These are phyloP conservation scores for Raffaelea albimanens DNA, from an alignment of 2,329 filamentous ascomycete species.

Conservation along the genomic window DNA sequence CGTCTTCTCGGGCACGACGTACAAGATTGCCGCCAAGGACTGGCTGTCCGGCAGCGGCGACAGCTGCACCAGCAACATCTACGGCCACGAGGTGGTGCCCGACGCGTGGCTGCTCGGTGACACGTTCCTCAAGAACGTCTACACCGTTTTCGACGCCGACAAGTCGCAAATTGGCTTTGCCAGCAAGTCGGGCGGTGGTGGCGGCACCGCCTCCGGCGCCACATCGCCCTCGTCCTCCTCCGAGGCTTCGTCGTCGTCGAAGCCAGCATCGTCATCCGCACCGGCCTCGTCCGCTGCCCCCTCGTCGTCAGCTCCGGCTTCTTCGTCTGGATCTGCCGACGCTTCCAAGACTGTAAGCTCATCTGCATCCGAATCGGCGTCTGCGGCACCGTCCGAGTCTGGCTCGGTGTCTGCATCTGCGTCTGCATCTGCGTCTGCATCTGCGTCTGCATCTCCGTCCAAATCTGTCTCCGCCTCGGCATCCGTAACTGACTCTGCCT, in stretches of 20 bases:
- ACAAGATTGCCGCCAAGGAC: slow-evolving; percentile 58
- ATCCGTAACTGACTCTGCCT: background rate
- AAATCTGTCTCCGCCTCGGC: too few relatives aligned
- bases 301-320: background rate
- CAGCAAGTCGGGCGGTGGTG: background rate
- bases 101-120: slow-evolving; percentile 74
- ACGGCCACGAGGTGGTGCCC: slow-evolving; percentile 58
- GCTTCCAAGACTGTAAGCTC: background rate
- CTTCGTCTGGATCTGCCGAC: background rate
- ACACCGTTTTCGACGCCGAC: slow-evolving; percentile 74
- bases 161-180: slow-evolving; percentile 47
- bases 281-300: background rate
- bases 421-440: slow-evolving; percentile 3
- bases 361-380: background rate
- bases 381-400: background rate
- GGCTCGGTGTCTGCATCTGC: slow-evolving; percentile 10
- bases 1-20: slow-evolving; percentile 58
- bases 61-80: slow-evolving; percentile 61
- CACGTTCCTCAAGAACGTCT: slow-evolving; percentile 83
- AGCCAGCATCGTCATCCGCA: background rate
- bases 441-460: background rate
- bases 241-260: too few relatives aligned
- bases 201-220: too few relatives aligned
- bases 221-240: background rate
- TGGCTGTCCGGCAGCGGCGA: slow-evolving; percentile 48